Percentiles rank a stretch among this genome's conserved stretches.
Conservation (phyloP, 129 eudicot genomes). For the Erigeron canadensis region DNA sequence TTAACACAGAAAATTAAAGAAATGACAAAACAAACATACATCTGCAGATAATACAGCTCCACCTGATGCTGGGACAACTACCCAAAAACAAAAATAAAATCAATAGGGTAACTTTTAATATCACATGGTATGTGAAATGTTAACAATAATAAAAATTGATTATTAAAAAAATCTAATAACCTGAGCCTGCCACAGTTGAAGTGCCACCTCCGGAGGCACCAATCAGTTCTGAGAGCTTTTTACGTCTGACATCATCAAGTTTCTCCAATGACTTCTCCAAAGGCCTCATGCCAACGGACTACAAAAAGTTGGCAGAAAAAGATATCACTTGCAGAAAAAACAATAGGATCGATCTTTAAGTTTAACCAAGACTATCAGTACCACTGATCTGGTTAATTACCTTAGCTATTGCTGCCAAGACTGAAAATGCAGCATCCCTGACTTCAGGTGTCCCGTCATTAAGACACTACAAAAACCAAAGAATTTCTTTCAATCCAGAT, state of each 20-base stretch:
- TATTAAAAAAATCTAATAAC: conserved; percentile 31
- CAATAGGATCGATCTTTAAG: not conserved
- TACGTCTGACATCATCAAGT: conserved; percentile 91
- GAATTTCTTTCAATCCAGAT: not conserved
- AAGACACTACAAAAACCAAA: conserved; percentile 59
- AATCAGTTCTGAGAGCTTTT: conserved; percentile 96
- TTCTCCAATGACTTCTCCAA: conserved; percentile 94
- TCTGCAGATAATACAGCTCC: conserved; percentile 51
- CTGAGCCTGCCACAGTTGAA: conserved; percentile 51
- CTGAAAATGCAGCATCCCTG: conserved; percentile 98
- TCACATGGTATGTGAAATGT: not conserved
- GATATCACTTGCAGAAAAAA: conserved; percentile 4
- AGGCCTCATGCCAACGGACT: conserved; percentile 99
- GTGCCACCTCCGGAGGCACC: conserved; percentile 76
- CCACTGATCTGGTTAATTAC: conserved; percentile 28
- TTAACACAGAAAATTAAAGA: not conserved
- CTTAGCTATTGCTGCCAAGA: conserved; percentile 93
- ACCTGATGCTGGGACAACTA: conserved; percentile 51
- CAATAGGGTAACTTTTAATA: not conserved
- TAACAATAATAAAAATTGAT: not conserved
- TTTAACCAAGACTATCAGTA: not conserved
- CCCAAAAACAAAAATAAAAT: not conserved
- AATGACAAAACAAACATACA: conserved; percentile 45
- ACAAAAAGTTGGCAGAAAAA: not conserved
- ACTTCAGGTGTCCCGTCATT: conserved; percentile 99